phyloP scores from a whole-genome alignment of 352 stramenopile genomes.

The Phytophthora uliginosa region DNA sequence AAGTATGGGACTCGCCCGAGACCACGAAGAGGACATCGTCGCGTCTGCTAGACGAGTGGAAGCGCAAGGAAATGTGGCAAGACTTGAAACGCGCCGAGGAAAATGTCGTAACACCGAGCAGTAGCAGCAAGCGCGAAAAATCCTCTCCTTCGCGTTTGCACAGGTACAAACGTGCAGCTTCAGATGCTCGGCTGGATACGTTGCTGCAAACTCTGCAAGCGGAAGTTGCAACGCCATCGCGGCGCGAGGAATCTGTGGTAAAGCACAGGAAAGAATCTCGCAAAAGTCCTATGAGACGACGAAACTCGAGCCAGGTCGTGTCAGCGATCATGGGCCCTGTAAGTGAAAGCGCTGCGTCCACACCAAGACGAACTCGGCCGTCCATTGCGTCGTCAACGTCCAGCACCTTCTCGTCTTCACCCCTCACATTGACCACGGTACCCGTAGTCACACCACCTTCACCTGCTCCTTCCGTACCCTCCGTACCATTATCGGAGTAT shows the following conservation, averaged over 20 bases:
- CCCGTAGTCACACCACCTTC: conserved; percentile 4
- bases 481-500: conserved; percentile 39
- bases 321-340: neutral
- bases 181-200: conserved; percentile 39
- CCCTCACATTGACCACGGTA: conserved; percentile 13
- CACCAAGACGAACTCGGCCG: conserved; percentile 11
- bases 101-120: conserved; percentile 37
- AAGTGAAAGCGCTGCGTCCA: conserved; percentile 21
- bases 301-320: conserved; percentile 21
- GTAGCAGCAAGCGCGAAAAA: conserved; percentile 19
- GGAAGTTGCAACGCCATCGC: conserved; percentile 21
- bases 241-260: conserved; percentile 9
- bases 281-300: conserved; percentile 16
- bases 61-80: conserved; percentile 83
- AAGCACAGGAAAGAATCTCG: conserved; percentile 32
- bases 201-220: conserved; percentile 42
- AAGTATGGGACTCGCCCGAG: conserved; percentile 54
- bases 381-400: conserved; percentile 16
- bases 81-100: conserved; percentile 77
- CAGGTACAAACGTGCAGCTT: conserved; percentile 30
- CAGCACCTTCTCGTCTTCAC: conserved; percentile 13
- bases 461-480: neutral
- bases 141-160: conserved; percentile 20
- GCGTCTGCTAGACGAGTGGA: conserved; percentile 72
- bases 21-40: conserved; percentile 48